Evolutionary conservation across 2,329 filamentous ascomycete species (phyloP).

Genomic region (Alternaria sp.): DNA sequence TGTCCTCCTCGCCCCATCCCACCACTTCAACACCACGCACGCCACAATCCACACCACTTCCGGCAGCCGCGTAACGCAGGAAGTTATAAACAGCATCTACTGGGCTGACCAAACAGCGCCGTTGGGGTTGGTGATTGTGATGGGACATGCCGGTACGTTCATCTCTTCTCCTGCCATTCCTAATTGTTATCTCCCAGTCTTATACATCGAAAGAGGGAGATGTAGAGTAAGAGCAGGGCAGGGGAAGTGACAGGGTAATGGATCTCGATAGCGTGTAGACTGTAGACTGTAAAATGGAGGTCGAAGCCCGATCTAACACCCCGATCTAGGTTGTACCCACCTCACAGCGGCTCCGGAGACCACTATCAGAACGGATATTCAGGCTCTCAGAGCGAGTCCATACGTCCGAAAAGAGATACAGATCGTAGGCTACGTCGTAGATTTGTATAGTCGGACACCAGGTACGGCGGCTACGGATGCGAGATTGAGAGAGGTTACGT

Average conservation of each 20-base stretch:
- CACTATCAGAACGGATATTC: slow-evolving; percentile 23
- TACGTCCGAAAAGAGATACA: slow-evolving; percentile 24
- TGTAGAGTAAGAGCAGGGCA: too few species aligned
- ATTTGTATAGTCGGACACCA: background rate
- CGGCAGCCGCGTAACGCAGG: slow-evolving; percentile 17
- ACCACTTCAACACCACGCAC: slow-evolving; percentile 26
- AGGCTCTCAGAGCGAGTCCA: slow-evolving; percentile 12
- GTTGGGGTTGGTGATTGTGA: slow-evolving; percentile 28
- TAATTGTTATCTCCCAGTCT: too few species aligned
- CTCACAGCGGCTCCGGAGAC: slow-evolving; percentile 11
- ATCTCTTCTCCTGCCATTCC: too few species aligned
- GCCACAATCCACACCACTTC: slow-evolving; percentile 24
- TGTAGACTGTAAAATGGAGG: too few species aligned
- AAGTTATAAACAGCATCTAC: slow-evolving; percentile 17
- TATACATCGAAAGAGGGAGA: too few species aligned
- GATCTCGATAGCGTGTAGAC: too few species aligned
- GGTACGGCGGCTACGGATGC: background rate
- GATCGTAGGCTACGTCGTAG: slow-evolving; percentile 28
- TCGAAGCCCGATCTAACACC: too few species aligned
- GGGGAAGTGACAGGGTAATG: too few species aligned
- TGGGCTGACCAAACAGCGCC: slow-evolving; percentile 13
- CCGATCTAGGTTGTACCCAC: slow-evolving; percentile 21
- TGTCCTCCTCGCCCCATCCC: slow-evolving; percentile 19
- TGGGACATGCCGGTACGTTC: slow-evolving; percentile 28
- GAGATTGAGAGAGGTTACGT: slow-evolving; percentile 28